phyloP scores from a whole-genome alignment of 352 stramenopile genomes.

The Pythium guiyangense region DNA sequence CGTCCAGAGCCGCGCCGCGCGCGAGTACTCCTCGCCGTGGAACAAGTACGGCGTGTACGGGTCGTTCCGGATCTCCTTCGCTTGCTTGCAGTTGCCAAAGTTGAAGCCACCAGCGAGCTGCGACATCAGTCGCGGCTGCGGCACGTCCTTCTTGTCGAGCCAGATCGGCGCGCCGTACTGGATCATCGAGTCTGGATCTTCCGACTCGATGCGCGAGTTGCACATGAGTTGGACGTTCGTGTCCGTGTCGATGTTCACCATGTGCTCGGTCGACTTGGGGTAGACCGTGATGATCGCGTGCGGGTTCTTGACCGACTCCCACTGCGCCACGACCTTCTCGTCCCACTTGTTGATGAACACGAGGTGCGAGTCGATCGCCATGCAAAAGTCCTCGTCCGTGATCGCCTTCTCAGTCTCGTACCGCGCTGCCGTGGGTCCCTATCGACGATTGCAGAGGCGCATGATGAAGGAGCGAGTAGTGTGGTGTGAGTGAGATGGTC shows the following conservation, averaged over 20 bases:
- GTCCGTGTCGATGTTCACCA: slow-evolving; percentile 44
- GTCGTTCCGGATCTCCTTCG: slow-evolving; percentile 72
- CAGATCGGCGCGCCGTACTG: slow-evolving; percentile 68
- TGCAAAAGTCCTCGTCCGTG: slow-evolving; percentile 73
- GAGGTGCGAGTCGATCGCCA: slow-evolving; percentile 79
- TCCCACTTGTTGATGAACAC: slow-evolving; percentile 77
- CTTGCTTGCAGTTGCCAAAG: slow-evolving; percentile 69
- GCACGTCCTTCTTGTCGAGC: slow-evolving; percentile 60
- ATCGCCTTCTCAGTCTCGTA: slow-evolving; percentile 79
- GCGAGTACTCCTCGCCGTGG: slow-evolving; percentile 82
- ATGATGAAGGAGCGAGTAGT: too few species aligned
- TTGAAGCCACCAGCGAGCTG: slow-evolving; percentile 80
- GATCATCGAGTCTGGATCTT: slow-evolving; percentile 69
- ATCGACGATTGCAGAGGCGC: background rate
- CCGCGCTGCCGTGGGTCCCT: slow-evolving; percentile 65
- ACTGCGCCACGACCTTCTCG: slow-evolving; percentile 65
- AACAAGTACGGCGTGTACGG: slow-evolving; percentile 78
- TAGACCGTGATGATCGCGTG: slow-evolving; percentile 83
- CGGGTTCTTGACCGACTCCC: slow-evolving; percentile 61
- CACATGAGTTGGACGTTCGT: slow-evolving; percentile 78
- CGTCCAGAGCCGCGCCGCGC: slow-evolving; percentile 70
- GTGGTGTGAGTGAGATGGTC: too few species aligned
- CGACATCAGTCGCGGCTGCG: slow-evolving; percentile 73
- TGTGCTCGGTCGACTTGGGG: slow-evolving; percentile 66
- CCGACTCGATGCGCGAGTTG: slow-evolving; percentile 64